Evolutionary conservation across 2,329 filamentous ascomycete species (phyloP).

Genomic region (Epichloe gansuensis): DNA sequence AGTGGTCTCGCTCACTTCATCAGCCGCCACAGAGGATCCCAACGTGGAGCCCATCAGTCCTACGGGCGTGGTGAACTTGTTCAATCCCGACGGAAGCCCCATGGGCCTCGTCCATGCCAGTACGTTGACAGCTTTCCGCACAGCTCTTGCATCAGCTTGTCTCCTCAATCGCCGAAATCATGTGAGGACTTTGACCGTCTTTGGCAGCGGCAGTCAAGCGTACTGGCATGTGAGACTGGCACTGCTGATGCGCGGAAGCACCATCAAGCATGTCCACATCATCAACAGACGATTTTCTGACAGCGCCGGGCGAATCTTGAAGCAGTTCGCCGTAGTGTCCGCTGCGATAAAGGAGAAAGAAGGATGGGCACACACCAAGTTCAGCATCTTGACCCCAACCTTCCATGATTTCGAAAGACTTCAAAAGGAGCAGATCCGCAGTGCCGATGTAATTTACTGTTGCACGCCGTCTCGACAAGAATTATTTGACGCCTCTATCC

Average conservation of each 20-base stretch:
- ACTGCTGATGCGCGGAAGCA: constrained; percentile 56
- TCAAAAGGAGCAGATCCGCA: constrained; percentile 56
- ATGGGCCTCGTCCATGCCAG: constrained; percentile 60
- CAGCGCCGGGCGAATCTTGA: constrained; percentile 38
- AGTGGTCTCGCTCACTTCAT: constrained; percentile 52
- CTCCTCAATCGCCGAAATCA: constrained; percentile 52
- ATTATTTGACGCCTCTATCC: constrained; percentile 60
- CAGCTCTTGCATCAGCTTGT: constrained; percentile 58
- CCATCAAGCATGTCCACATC: constrained; percentile 70
- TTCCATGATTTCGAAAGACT: constrained; percentile 58
- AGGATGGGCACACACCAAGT: constrained; percentile 55
- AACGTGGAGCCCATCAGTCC: constrained; percentile 30
- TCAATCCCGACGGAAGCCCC: constrained; percentile 48
- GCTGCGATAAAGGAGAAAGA: constrained; percentile 36
- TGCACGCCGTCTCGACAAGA: constrained; percentile 67
- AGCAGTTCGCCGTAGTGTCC: constrained; percentile 33
- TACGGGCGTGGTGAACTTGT: constrained; percentile 58
- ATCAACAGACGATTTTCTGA: constrained; percentile 63
- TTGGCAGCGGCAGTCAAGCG: constrained; percentile 80
- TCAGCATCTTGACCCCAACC: constrained; percentile 53
- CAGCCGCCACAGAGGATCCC: constrained; percentile 17
- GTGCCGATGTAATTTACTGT: constrained; percentile 75
- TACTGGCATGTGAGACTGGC: constrained; percentile 90
- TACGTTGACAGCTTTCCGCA: constrained; percentile 70
- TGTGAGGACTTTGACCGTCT: constrained; percentile 68